These are phyloP conservation scores for Rhodotorula sp. DNA, from an alignment of 1,284 basidiomycete species.

Conservation along the genomic window DNA sequence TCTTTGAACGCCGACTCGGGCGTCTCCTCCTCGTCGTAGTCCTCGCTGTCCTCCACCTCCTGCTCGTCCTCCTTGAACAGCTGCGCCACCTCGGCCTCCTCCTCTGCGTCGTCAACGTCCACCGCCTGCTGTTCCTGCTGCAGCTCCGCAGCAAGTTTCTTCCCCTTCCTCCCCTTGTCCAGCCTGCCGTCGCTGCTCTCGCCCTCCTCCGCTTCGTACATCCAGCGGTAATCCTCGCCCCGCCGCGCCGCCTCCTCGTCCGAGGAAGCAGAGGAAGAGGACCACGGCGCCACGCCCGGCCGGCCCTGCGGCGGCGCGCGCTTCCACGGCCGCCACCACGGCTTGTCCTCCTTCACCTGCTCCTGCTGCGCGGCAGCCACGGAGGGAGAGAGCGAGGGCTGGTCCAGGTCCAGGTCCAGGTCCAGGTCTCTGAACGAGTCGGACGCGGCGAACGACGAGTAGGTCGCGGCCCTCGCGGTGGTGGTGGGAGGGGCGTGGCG, in stretches of 20 bases:
- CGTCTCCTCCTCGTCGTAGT: background rate
- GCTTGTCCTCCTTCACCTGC: background rate
- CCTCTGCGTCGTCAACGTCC: background rate
- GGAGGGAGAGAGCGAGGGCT: background rate
- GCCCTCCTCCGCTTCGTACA: background rate
- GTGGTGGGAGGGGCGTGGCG: too few species aligned
- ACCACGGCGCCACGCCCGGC: conserved; percentile 13
- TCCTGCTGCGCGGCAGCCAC: background rate
- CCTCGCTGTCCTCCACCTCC: background rate
- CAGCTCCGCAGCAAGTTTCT: too few species aligned
- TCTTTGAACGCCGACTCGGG: background rate
- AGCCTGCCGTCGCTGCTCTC: background rate
- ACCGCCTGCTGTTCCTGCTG: too few species aligned
- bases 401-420: too few species aligned
- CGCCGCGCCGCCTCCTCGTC: background rate
- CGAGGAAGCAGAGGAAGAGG: background rate
- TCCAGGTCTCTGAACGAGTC: background rate
- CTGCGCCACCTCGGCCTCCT: background rate
- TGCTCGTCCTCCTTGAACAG: background rate
- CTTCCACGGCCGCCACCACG: conserved; percentile 14
- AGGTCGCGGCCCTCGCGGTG: background rate
- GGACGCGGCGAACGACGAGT: background rate
- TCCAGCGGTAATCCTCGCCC: too few species aligned
- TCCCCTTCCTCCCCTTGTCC: too few species aligned
- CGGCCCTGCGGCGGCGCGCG: conserved; percentile 16